These are phyloP conservation scores for Tulasnella calospora DNA, from an alignment of 768 basidiomycete species.

Conservation along the genomic window DNA sequence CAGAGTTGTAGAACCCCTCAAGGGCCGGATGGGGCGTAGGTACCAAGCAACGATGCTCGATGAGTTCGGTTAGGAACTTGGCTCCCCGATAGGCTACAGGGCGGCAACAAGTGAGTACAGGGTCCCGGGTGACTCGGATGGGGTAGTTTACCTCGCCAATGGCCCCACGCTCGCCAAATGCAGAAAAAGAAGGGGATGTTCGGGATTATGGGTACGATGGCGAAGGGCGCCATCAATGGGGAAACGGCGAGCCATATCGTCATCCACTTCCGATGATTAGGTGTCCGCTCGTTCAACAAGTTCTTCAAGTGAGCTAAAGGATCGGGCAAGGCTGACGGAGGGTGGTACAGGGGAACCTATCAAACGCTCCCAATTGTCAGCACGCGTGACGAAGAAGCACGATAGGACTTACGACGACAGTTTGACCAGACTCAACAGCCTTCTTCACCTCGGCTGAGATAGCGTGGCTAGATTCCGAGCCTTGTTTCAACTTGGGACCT, in stretches of 20 bases:
- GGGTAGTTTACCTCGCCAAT: slow-evolving; percentile 22
- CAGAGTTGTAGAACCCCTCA: slow-evolving; percentile 23
- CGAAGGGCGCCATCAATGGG: slow-evolving; percentile 30
- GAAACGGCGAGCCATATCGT: slow-evolving; percentile 12
- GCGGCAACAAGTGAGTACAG: not conserved
- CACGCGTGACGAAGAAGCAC: not conserved
- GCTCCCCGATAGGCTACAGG: slow-evolving; percentile 24
- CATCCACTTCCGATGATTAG: slow-evolving; percentile 26
- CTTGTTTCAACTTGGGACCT: slow-evolving; percentile 17
- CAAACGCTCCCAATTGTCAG: not conserved
- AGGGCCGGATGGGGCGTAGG: slow-evolving; percentile 20
- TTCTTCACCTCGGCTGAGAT: not conserved
- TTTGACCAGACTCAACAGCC: slow-evolving; percentile 18
- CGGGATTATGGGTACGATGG: slow-evolving; percentile 28
- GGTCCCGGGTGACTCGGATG: not conserved
- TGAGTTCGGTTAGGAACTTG: slow-evolving; percentile 24
- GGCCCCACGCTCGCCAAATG: slow-evolving; percentile 28
- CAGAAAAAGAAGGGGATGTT: slow-evolving; percentile 31
- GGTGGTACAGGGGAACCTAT: slow-evolving; percentile 26
- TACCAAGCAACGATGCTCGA: slow-evolving; percentile 4
- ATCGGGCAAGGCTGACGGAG: slow-evolving; percentile 14
- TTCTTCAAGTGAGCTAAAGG: slow-evolving; percentile 20
- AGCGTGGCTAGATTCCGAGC: not conserved
- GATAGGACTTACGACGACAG: not conserved
- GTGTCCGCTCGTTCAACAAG: slow-evolving; percentile 9